phyloP scores from a whole-genome alignment of 225 moss, liverwort and hornwort species.

The Marchantia polymorpha region DNA sequence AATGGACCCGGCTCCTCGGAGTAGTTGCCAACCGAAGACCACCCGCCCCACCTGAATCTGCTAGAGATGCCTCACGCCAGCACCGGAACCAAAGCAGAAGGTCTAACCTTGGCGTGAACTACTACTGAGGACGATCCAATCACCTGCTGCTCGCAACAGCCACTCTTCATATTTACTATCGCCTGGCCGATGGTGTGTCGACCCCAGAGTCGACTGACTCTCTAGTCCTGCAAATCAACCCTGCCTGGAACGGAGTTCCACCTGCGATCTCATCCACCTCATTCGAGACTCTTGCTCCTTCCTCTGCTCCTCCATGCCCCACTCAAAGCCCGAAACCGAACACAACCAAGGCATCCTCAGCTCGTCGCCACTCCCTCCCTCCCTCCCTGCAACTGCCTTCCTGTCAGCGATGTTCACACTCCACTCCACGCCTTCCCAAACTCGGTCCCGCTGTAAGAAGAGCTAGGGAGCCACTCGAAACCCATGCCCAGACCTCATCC shows the following conservation, averaged over 20 bases:
- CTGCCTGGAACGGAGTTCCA: background rate
- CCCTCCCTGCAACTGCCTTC: too few species aligned
- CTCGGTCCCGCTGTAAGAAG: too few species aligned
- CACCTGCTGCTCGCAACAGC: background rate
- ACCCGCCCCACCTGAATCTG: background rate
- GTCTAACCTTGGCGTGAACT: background rate
- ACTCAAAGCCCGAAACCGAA: background rate
- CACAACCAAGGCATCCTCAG: too few species aligned
- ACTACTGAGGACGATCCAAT: background rate
- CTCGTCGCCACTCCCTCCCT: too few species aligned
- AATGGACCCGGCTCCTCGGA: background rate
- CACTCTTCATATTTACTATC: background rate
- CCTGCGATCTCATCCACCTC: background rate
- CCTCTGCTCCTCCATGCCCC: background rate
- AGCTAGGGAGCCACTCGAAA: too few species aligned
- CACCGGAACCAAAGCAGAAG: background rate
- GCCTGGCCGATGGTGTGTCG: background rate
- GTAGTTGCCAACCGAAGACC: background rate
- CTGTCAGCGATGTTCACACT: too few species aligned
- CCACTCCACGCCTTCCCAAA: too few species aligned
- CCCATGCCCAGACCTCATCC: too few species aligned
- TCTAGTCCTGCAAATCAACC: background rate
- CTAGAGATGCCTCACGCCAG: background rate
- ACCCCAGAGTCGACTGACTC: background rate
- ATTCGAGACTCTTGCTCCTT: background rate